A percentile compares a stretch with the other conserved stretches of the same genome.
Conservation (phyloP, 345 rosid genomes). For the Eucalyptus urophylla region DNA sequence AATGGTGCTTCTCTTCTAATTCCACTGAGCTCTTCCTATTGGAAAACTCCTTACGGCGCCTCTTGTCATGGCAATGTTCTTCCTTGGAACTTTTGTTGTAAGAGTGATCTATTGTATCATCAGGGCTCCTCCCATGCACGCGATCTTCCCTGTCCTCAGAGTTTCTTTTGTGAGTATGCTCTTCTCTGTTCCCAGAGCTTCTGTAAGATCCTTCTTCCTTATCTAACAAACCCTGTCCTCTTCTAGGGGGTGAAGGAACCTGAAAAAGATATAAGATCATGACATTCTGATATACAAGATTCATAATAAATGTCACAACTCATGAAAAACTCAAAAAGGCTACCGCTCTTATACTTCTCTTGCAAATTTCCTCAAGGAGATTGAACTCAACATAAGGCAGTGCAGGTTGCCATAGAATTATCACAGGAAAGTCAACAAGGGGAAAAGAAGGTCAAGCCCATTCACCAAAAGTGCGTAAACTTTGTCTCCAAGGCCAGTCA, state of each 20-base stretch:
- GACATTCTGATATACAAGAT: not conserved
- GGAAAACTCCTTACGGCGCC: not conserved
- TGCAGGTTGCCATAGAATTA: not conserved
- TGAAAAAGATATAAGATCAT: not conserved
- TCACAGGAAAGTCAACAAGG: not conserved
- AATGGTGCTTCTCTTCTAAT: not conserved
- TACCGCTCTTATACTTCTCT: not conserved
- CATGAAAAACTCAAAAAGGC: not conserved
- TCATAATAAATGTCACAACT: not conserved
- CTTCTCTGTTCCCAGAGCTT: constrained; percentile 21
- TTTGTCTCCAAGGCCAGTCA: not conserved
- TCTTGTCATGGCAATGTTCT: not conserved
- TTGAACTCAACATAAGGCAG: not conserved
- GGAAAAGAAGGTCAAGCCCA: not conserved
- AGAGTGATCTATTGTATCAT: not conserved
- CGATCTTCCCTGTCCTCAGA: not conserved
- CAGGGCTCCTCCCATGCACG: constrained; percentile 8
- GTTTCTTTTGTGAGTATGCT: not conserved
- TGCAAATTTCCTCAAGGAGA: not conserved
- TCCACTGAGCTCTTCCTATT: not conserved
- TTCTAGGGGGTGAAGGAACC: constrained; percentile 90
- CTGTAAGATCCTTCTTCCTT: constrained; percentile 13
- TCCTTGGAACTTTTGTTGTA: not conserved
- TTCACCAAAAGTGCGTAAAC: not conserved
- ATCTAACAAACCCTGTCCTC: constrained; percentile 23